These are phyloP conservation scores for Aspergillus fructus DNA, from an alignment of 2,329 filamentous ascomycete genomes.

Conservation along the genomic window DNA sequence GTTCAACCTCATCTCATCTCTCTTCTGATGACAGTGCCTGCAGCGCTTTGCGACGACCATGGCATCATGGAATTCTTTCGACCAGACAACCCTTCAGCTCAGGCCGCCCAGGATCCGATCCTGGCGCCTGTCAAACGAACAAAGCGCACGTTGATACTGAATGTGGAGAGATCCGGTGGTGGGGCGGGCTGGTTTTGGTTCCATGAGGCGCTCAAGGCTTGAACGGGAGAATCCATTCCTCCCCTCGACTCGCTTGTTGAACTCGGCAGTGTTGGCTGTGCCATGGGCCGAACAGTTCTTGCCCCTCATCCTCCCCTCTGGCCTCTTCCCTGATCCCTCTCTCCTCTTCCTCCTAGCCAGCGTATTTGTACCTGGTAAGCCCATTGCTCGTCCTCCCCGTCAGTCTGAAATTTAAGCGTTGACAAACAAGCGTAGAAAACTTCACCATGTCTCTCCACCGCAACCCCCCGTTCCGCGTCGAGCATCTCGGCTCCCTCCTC, in stretches of 20 bases:
- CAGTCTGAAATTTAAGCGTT: neutral
- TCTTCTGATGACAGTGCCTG: neutral
- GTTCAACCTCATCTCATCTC: neutral
- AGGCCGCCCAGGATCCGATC: neutral
- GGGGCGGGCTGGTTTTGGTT: slow-evolving; percentile 4
- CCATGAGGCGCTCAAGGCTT: neutral
- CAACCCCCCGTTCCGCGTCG: slow-evolving; percentile 66
- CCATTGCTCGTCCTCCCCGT: neutral
- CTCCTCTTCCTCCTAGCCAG: neutral
- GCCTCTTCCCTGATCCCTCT: neutral
- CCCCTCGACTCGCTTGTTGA: slow-evolving; percentile 4
- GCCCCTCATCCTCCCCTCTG: slow-evolving; percentile 1
- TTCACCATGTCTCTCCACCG: slow-evolving; percentile 37
- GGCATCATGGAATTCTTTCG: neutral
- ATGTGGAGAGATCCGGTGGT: slow-evolving; percentile 4
- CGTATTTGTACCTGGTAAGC: neutral
- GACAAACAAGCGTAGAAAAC: neutral
- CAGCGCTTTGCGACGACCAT: neutral
- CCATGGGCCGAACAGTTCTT: neutral
- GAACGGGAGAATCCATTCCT: neutral
- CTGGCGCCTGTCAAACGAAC: neutral
- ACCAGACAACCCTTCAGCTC: neutral
- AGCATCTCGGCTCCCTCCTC: slow-evolving; percentile 71
- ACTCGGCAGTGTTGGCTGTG: neutral
- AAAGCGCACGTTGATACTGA: neutral